Evolutionary conservation across 2,329 filamentous ascomycete genomes (phyloP).

Genomic region (Dothideomycetidae sp.): DNA sequence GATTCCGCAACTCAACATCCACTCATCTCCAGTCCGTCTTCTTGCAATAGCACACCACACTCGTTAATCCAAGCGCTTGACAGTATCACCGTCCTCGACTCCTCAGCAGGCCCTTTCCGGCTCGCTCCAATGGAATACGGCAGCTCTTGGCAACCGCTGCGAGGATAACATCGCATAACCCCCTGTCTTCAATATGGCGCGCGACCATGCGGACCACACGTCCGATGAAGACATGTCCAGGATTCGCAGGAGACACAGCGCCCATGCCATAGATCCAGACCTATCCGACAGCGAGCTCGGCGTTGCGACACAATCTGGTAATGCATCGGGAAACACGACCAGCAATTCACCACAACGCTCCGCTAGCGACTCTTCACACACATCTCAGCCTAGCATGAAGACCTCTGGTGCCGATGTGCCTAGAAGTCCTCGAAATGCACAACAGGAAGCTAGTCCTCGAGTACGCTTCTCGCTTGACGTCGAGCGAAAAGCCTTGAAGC

Average conservation of each 20-base stretch:
- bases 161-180: conserved; percentile 8
- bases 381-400: neutral
- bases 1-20: no score
- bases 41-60: no score
- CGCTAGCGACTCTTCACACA: conserved; percentile 4
- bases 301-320: conserved; percentile 10
- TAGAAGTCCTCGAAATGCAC: conserved; percentile 2
- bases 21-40: no score
- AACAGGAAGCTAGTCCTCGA: conserved; percentile 12
- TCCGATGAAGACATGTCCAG: conserved; percentile 11
- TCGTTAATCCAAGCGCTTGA: no score
- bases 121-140: neutral
- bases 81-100: no score
- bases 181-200: conserved; percentile 10
- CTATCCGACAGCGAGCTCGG: neutral
- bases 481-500: conserved; percentile 16
- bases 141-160: conserved; percentile 6
- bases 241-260: conserved; percentile 15
- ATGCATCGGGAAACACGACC: conserved; percentile 3
- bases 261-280: conserved; percentile 11
- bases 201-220: conserved; percentile 11
- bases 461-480: conserved; percentile 18
- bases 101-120: no score
- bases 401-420: conserved; percentile 11
- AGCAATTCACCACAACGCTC: conserved; percentile 3